Evolutionary conservation across 2,329 filamentous ascomycete species (phyloP), one percentile per base, ranked within the genome.

Genomic region (Colletotrichum camelliae): DNA sequence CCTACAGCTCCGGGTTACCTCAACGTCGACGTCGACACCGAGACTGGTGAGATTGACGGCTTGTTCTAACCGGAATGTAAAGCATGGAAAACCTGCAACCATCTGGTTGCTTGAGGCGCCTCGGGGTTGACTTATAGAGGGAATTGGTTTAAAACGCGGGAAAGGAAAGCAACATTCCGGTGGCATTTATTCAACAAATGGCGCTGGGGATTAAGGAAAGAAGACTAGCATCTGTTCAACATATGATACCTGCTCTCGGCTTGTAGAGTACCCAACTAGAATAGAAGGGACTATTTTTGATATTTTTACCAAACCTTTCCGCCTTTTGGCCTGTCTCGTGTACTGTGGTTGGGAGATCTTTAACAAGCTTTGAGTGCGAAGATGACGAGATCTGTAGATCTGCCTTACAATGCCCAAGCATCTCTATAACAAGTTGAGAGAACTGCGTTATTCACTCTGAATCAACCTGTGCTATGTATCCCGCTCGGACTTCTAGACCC

Each of bases 1-100:
- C 96, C 96, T 12, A 98, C 97, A 10, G 96, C 96, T 24, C 97
- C 96, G 10, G 97, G 97, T 13, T 98, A 98, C 83, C 88, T 98
- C 77, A 98, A 98, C 81, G 96, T 98, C 61, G 96, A 98, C 79
- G 93, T 94, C 48, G 93, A 96, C 80, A 86, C 89, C 7, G 94
- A 96, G 87, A 96, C 94, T n/a, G 94, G 94, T 70, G 94, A 96
- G 86, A 95, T 96, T 78, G 92, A 95, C 74, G 94, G 97, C 7
- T 90, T 99, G 72, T 99, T 98, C 86, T 99, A 95, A 79, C 6
- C 39, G 62, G 33, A 39, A 2, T 29, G 29, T 9, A 12, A n/a
- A n/a, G 9, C 27, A 27, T 27, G 37, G 33, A 18, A 16, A 43
- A 16, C 37, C 29, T 64, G 9, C 33, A 48, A 57, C n/a, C 24